Base-by-base conservation (phyloP, 2,329 filamentous ascomycete genomes). In the Pseudovirgaria hyperparasitica region DNA sequence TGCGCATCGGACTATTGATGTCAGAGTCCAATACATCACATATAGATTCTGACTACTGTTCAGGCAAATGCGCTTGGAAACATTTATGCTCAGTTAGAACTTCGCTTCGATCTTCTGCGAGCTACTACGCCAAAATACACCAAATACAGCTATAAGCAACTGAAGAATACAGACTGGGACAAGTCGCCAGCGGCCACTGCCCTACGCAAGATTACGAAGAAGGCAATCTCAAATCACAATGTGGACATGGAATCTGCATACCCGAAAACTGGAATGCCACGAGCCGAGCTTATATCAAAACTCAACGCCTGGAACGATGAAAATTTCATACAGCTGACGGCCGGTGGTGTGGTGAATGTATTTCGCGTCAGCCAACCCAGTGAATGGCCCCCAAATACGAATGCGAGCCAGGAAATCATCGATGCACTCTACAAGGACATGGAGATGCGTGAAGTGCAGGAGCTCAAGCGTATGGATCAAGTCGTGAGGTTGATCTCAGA, bases 41-140 rank as follows among this genome's bases (percentile, higher is more conserved):
- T n/a, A n/a, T n/a, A n/a, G n/a, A n/a, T n/a, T n/a, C n/a, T n/a
- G n/a, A n/a, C n/a, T n/a, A n/a, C n/a, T n/a, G n/a, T n/a, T n/a
- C n/a, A n/a, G 14, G 8, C 8, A 43, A 35, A 2, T 32, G 57
- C 64, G 0, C 49, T 75, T 5, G 51, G 52, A 20, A 64, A 68
- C 26, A 60, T 76, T 10, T 71, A 72, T 27, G 68, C 71, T 0
- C 62, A 67, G n/a, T 50, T 77, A 2, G 72, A 77, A 40, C 53
- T 76, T 4, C 63, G 62, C 3, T 73, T 71, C 32, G 54, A 55
- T 1, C 52, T 75, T 0, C 55, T 76, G 16, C 60, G 72, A 13
- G 69, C 63, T 10, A 64, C 60, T 11, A 75, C 62, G 0, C 68
- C 63, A 0, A 65, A 72, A 21, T 76, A 74, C 33, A 63, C 57